Conservation (phyloP, 345 rosid species). For the Turnera subulata region DNA sequence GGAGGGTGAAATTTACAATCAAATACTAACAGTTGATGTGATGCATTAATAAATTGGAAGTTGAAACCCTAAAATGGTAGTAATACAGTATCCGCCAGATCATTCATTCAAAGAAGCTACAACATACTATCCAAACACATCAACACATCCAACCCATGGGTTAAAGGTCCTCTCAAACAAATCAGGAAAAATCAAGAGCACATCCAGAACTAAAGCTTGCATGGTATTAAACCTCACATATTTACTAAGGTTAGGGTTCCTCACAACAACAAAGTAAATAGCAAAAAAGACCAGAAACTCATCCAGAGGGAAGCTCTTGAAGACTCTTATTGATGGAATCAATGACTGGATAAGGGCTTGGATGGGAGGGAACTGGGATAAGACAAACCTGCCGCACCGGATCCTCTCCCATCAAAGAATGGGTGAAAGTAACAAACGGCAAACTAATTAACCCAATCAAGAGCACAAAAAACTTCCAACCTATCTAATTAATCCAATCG, state of each 20-base stretch:
- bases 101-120: slow-evolving; percentile 52
- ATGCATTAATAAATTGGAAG: background rate
- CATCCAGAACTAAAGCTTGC: slow-evolving; percentile 95
- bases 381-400: slow-evolving; percentile 80
- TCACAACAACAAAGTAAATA: slow-evolving; percentile 83
- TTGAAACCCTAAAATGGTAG: no score
- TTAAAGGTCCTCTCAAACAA: slow-evolving; percentile 83
- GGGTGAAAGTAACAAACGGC: slow-evolving; percentile 89
- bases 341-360: slow-evolving; percentile 69
- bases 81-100: no score
- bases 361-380: slow-evolving; percentile 62
- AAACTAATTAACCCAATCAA: no score
- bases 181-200: slow-evolving; percentile 84
- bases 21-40: no score
- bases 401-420: slow-evolving; percentile 90
- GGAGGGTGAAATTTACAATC: no score
- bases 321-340: slow-evolving; percentile 71
- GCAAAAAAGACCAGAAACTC: slow-evolving; percentile 73
- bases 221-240: slow-evolving; percentile 96
- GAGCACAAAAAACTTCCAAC: no score
- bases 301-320: slow-evolving; percentile 82
- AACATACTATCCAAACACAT: slow-evolving; percentile 95
- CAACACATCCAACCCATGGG: slow-evolving; percentile 75
- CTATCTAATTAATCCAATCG: no score
- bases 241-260: slow-evolving; percentile 79